Evolutionary conservation across 495 filamentous ascomycete genomes (phyloP), one percentile per base, ranked within the genome.

Genomic region (Bacidia rubella): DNA sequence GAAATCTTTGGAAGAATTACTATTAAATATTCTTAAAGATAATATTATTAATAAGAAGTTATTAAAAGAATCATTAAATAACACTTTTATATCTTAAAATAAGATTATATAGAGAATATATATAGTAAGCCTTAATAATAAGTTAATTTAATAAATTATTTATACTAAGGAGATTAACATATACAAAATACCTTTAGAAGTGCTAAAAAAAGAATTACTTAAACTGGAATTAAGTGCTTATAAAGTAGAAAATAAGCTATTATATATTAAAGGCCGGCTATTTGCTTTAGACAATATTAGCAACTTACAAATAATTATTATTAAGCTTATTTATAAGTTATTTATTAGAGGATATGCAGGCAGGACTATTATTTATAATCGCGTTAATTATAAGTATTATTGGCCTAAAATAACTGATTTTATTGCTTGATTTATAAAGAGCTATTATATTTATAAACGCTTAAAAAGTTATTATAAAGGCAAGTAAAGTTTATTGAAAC

Each of bases 101-200:
- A 48, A 48, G 12, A 3, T 47, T 47, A 9, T 53, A 47, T 46
- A 47, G 27, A 53, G 19, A 25, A 32, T 53, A 47, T 47, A 20
- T 4, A 29, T 1, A 26, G 42, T 53, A 48, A 5, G 25, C 25
- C 3, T 23, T 22, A 5, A 27, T 26, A 32, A 49, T 29, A 29
- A 27, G 3, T 27, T 49, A 49, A 32, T 49, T 15, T 49, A 44
- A 44, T 5, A 9, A 9, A 17, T 49, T 49, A 49, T 49, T 2
- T 3, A 49, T 49, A 5, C n/a, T 9, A 49, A 29, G 27, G 27
- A 47, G 5, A 29, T 53, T 3, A 29, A 23, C 47, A 20, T 20
- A 15, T 11, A 17, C 1, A 38, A 21, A 22, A 41, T 2, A 22
- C 23, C 11, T 19, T 38, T 44, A 20, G 38, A 44, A 1, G 1